Percentiles rank a stretch among this genome's conserved stretches.
Conservation (phyloP, 768 basidiomycete species). For the Kockovaella imperatae region DNA sequence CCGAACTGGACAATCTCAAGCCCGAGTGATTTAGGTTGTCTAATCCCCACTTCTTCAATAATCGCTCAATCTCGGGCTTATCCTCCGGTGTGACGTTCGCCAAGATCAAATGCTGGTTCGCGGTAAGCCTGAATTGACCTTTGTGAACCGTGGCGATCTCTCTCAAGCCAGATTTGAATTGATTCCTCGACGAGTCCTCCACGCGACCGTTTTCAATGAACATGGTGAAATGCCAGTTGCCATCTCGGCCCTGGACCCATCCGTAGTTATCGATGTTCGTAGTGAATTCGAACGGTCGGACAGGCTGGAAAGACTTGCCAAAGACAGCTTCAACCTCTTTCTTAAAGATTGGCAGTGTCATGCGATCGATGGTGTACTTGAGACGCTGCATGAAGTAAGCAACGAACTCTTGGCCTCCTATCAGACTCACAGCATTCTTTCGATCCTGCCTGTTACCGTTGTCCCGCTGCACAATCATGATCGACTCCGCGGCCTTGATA, state of each 20-base stretch:
- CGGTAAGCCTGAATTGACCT: conserved; percentile 84
- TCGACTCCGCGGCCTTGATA: conserved; percentile 74
- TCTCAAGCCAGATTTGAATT: conserved; percentile 84
- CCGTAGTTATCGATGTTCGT: conserved; percentile 90
- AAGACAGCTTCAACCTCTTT: conserved; percentile 81
- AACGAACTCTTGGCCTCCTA: not conserved
- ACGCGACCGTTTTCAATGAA: conserved; percentile 98
- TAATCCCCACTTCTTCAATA: conserved; percentile 77
- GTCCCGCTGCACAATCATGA: conserved; percentile 90
- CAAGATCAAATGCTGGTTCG: conserved; percentile 88
- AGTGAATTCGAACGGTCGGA: conserved; percentile 71
- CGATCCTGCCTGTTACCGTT: conserved; percentile 83
- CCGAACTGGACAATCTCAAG: conserved; percentile 78
- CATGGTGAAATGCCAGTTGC: conserved; percentile 79
- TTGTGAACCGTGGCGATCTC: conserved; percentile 93
- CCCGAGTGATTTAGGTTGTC: conserved; percentile 76
- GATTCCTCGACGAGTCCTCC: conserved; percentile 74
- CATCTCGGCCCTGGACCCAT: conserved; percentile 81
- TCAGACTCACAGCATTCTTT: conserved; percentile 54
- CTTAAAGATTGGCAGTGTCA: conserved; percentile 72
- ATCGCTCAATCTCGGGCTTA: conserved; percentile 63
- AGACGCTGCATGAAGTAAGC: conserved; percentile 51
- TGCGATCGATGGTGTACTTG: conserved; percentile 94
- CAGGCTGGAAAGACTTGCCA: conserved; percentile 66
- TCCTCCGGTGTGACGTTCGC: conserved; percentile 72